Evolutionary conservation across 192 early-diverging fungal genomes (phyloP), one percentile per base, ranked within the genome.

Genomic region (Entomortierella chlamydospora): DNA sequence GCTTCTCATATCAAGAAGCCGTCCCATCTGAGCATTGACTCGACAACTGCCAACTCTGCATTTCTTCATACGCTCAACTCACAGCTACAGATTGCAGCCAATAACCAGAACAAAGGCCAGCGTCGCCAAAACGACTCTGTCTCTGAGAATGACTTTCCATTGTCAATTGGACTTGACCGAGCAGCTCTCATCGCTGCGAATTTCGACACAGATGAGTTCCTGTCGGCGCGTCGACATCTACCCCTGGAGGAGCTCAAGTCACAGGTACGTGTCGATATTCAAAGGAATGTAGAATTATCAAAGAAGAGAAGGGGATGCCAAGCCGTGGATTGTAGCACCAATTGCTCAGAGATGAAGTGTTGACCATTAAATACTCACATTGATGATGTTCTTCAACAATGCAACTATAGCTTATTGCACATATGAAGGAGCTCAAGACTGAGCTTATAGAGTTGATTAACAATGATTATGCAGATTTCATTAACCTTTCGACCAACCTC

Each of bases 361-460:
- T 37, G 34, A 37, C 34, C 34, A 37, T 10, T 37, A 10, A 37
- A 37, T 37, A 10, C 20, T 58, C 26, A 9, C 28, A 39, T 26
- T 31, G 37, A 37, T 68, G 1, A 4, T 15, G 34, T 37, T n/a
- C n/a, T n/a, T n/a, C n/a, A n/a, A n/a, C 34, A 29, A 28, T 29
- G n/a, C n/a, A n/a, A 25, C 45, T 28, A 8, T 91, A 93, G 72
- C 72, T 93, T 39, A 86, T 82, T 47, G 31, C 64, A 3, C 85
- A 87, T 69, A 84, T 92, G 57, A 83, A 70, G 43, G 78, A 85
- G 42, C 81, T 93, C 23, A 95, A 94, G 73, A 85, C 74, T 22
- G 93, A 93, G 49, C 86, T 95, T 15, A 86, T 94, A 39, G 93
- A 94, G 47, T 83, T 94, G 33, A 92, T 94, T 70, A 94, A 94